Percentiles rank a stretch among this genome's conserved stretches.
These are phyloP conservation scores for Nelumbo lutea DNA, from an alignment of 164 flowering plant species.

Conservation along the genomic window DNA sequence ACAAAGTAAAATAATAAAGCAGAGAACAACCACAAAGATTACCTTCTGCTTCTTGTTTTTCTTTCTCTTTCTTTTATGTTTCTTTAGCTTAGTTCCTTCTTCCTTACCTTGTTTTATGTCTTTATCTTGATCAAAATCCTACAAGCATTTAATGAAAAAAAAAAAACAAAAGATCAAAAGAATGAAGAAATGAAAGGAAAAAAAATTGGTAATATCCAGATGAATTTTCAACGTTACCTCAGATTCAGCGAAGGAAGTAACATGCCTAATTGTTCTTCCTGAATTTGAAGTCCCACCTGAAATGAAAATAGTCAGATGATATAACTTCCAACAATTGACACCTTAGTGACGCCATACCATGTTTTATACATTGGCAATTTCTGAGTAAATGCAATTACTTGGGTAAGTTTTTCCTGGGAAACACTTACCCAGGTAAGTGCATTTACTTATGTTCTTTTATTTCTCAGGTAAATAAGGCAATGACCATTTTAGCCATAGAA, in stretches of 20 bases:
- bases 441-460: too few relatives aligned
- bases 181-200: neutral
- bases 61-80: slow-evolving; percentile 30
- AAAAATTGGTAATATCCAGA: slow-evolving; percentile 1
- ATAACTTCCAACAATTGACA: neutral
- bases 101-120: neutral
- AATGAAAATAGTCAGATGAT: neutral
- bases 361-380: neutral
- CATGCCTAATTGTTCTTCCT: slow-evolving; percentile 48
- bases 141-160: neutral
- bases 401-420: neutral
- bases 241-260: slow-evolving; percentile 43
- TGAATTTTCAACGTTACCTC: slow-evolving; percentile 31
- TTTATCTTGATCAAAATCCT: neutral
- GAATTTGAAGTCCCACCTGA: slow-evolving; percentile 49
- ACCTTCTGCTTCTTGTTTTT: slow-evolving; percentile 42
- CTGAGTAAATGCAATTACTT: neutral
- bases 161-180: neutral
- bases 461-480: too few relatives aligned
- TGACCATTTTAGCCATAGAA: too few relatives aligned
- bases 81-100: slow-evolving; percentile 16
- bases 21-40: neutral
- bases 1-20: neutral
- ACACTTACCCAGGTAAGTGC: neutral
- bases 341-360: too few relatives aligned